Evolutionary conservation across 164 flowering plant genomes (phyloP).

Genomic region (Aristolochia fimbriata): DNA sequence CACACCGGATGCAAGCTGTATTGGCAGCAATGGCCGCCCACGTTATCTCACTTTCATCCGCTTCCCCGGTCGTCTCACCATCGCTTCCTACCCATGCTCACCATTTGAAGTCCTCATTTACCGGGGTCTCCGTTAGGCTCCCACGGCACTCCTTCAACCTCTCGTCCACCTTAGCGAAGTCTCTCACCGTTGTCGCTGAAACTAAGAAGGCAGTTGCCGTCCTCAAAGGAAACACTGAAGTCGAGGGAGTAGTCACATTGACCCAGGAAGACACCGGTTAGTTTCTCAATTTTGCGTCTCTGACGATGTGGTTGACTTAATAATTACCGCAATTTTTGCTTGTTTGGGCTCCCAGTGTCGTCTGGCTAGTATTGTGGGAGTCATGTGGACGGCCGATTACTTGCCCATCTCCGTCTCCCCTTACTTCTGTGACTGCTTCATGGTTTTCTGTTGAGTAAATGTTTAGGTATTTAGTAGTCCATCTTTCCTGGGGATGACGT

Average conservation of each 20-base stretch:
- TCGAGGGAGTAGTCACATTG: constrained; percentile 80
- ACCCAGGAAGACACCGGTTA: constrained; percentile 66
- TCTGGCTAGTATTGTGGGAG: too few species aligned
- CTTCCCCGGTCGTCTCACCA: constrained; percentile 3
- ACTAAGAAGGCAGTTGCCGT: constrained; percentile 84
- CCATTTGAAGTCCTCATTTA: constrained; percentile 26
- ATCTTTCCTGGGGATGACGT: too few species aligned
- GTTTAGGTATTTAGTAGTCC: too few species aligned
- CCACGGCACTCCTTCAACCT: constrained; percentile 13
- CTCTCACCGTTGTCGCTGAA: constrained; percentile 46
- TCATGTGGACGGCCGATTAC: too few species aligned
- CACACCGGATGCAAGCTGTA: constrained; percentile 20
- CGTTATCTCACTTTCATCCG: constrained; percentile 22
- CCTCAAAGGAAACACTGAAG: constrained; percentile 60
- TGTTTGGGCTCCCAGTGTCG: too few species aligned
- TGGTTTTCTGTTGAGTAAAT: too few species aligned
- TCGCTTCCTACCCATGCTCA: constrained; percentile 16
- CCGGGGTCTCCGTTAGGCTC: constrained; percentile 26
- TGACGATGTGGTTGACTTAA: too few species aligned
- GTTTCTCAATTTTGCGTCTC: neutral
- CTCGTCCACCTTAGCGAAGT: constrained; percentile 14
- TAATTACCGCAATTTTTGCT: too few species aligned
- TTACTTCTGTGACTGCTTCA: too few species aligned
- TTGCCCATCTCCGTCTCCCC: too few species aligned
- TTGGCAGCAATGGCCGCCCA: constrained; percentile 37